Percentiles rank a stretch among this genome's conserved stretches.
Conservation (phyloP, 1,284 basidiomycete species). For the Pterulicium gracile region DNA sequence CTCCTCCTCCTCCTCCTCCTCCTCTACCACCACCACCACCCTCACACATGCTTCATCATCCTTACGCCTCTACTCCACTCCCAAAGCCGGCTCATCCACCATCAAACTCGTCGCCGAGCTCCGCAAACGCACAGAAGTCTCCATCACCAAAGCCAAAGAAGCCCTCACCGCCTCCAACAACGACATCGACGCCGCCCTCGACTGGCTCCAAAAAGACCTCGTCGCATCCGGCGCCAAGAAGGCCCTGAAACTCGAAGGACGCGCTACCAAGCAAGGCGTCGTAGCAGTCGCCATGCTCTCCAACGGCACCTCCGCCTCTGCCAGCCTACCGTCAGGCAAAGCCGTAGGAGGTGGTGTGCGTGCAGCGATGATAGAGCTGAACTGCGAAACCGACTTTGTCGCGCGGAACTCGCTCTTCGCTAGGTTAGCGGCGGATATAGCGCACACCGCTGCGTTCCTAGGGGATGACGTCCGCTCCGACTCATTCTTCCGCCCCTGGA, state of each 20-base stretch:
- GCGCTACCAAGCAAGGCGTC: constrained; percentile 71
- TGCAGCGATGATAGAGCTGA: constrained; percentile 85
- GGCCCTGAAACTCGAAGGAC: constrained; percentile 72
- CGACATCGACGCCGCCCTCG: constrained; percentile 64
- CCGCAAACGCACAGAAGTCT: constrained; percentile 71
- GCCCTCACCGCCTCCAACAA: constrained; percentile 72
- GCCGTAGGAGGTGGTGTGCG: constrained; percentile 41
- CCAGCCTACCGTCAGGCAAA: constrained; percentile 17
- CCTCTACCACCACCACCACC: too few relatives aligned
- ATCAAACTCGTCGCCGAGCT: constrained; percentile 80
- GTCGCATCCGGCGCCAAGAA: constrained; percentile 64
- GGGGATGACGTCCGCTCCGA: constrained; percentile 35
- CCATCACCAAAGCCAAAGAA: constrained; percentile 82
- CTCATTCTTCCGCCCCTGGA: constrained; percentile 28
- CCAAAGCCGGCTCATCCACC: constrained; percentile 21
- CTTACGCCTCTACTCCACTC: constrained; percentile 27
- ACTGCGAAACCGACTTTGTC: constrained; percentile 97
- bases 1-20: too few relatives aligned
- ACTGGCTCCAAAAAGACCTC: constrained; percentile 75
- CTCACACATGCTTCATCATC: too few relatives aligned
- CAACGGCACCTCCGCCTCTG: constrained; percentile 24
- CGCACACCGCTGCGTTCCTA: constrained; percentile 80
- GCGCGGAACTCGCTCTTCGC: constrained; percentile 81
- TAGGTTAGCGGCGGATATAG: constrained; percentile 69
- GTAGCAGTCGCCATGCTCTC: constrained; percentile 69